A percentile compares a stretch with the other conserved stretches of the same genome.
These are phyloP conservation scores for Epichloe gansuensis DNA, from an alignment of 2,329 filamentous ascomycete species.

Conservation along the genomic window DNA sequence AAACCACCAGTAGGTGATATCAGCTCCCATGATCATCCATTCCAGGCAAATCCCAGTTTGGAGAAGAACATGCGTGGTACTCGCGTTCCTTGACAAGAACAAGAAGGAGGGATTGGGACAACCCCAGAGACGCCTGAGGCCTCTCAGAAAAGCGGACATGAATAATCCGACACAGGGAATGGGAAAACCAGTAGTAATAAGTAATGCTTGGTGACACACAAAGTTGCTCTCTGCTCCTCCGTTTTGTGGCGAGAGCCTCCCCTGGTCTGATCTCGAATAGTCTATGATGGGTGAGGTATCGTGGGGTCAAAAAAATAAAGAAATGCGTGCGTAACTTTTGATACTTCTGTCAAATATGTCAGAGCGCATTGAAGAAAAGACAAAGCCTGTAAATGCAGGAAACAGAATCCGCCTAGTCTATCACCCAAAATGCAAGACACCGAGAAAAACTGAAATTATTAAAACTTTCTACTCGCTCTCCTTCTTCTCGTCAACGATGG, in stretches of 20 bases:
- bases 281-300: slow-evolving; percentile 41
- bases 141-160: background rate
- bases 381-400: slow-evolving; percentile 21
- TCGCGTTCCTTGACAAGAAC: background rate
- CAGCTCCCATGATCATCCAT: background rate
- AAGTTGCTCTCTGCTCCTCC: slow-evolving; percentile 10
- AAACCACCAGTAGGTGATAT: background rate
- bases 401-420: slow-evolving; percentile 36
- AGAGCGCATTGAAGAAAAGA: slow-evolving; percentile 4
- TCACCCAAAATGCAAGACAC: slow-evolving; percentile 36
- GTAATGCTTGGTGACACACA: slow-evolving; percentile 2
- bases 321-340: slow-evolving; percentile 35
- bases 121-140: background rate
- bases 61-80: background rate
- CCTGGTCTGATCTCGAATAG: slow-evolving; percentile 19
- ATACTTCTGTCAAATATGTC: slow-evolving; percentile 28
- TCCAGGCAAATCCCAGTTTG: background rate
- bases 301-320: slow-evolving; percentile 22
- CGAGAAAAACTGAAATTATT: slow-evolving; percentile 16
- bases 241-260: slow-evolving; percentile 18
- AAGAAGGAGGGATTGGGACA: background rate
- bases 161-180: slow-evolving; percentile 2
- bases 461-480: slow-evolving; percentile 33
- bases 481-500: slow-evolving; percentile 46
- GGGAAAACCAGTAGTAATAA: slow-evolving; percentile 1